Percentiles rank a stretch among this genome's conserved stretches.
phyloP scores from a whole-genome alignment of 768 basidiomycete genomes.

The Trametes meyenii region DNA sequence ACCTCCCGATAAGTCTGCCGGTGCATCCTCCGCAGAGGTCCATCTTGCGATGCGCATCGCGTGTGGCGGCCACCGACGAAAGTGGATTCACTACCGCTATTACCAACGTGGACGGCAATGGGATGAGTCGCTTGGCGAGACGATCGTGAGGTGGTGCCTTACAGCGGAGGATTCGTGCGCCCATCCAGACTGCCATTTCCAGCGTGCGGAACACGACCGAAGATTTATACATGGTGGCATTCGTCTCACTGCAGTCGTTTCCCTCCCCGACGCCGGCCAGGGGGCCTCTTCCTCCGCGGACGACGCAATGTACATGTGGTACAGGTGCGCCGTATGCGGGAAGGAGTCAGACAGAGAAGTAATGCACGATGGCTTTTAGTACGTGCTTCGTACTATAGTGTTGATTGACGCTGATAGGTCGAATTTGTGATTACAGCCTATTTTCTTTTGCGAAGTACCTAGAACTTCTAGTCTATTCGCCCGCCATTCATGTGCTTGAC shows the following conservation, averaged over 20 bases:
- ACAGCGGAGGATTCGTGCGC: conserved; percentile 42
- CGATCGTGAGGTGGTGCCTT: conserved; percentile 38
- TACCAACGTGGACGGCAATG: conserved; percentile 44
- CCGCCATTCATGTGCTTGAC: conserved; percentile 18
- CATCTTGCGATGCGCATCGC: conserved; percentile 27
- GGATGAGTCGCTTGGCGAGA: conserved; percentile 46
- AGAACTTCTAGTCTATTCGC: conserved; percentile 34
- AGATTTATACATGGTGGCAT: conserved; percentile 43
- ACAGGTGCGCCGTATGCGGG: conserved; percentile 35
- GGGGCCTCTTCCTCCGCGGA: conserved; percentile 2
- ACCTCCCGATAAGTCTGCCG: conserved; percentile 20
- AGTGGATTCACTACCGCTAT: conserved; percentile 50
- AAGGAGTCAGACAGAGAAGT: conserved; percentile 25
- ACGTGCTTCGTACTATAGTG: background rate
- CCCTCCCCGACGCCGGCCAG: background rate
- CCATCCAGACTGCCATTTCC: conserved; percentile 31
- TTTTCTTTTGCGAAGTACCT: conserved; percentile 35
- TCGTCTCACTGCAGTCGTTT: conserved; percentile 32
- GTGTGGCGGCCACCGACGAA: conserved; percentile 47
- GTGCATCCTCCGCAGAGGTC: conserved; percentile 15
- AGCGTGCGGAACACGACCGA: conserved; percentile 47
- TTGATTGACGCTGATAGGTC: background rate
- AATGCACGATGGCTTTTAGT: conserved; percentile 38
- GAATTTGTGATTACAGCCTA: conserved; percentile 19
- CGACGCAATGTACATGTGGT: conserved; percentile 32